Base-by-base conservation (phyloP, 495 filamentous ascomycete genomes). In the Aspergillus baeticus region DNA sequence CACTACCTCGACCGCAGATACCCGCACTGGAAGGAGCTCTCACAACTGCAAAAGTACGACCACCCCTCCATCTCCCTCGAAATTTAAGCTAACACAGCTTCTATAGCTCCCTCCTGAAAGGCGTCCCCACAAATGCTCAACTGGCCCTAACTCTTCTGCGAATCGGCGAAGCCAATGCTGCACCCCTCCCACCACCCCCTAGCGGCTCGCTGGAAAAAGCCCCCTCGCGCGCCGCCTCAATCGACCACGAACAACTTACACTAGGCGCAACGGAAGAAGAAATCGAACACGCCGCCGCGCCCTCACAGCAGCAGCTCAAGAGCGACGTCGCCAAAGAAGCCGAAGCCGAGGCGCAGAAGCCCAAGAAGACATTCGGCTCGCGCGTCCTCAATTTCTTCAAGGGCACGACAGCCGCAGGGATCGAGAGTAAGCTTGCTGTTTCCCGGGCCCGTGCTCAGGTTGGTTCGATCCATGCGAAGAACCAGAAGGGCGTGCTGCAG, bases 61-160 rank as follows among this genome's bases (percentile, higher is more conserved):
- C 42, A 4, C 13, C 5, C 22, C n/a, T 34, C 21, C 22, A 10
- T 8, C 35, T 69, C 21, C 3, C 23, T 55, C 17, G 13, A 50
- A 59, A 18, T 61, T 42, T 26, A 11, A 18, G 15, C 14, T 31
- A 31, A 15, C 15, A 38, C 3, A 18, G n/a, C n/a, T n/a, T 13
- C 4, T 55, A 18, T 46, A 91, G 87, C 63, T 89, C 87, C 5
- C 60, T 95, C 3, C 83, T 96, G 48, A 86, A 88, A 63, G 89
- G 88, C n/a, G 84, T 92, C 35, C 91, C 91, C 0, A 96, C 91
- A 3, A 94, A 96, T 64, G 90, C 90, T 15, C 91, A 95, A 60
- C 77, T 96, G 13, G 89, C 91, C 0, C 69, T 96, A 42, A 96
- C 91, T 4, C 80, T 96, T 11, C 86, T 96, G 22, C 87, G 92